phyloP scores from a whole-genome alignment of 768 basidiomycete genomes.

The Tulasnella sp. region DNA sequence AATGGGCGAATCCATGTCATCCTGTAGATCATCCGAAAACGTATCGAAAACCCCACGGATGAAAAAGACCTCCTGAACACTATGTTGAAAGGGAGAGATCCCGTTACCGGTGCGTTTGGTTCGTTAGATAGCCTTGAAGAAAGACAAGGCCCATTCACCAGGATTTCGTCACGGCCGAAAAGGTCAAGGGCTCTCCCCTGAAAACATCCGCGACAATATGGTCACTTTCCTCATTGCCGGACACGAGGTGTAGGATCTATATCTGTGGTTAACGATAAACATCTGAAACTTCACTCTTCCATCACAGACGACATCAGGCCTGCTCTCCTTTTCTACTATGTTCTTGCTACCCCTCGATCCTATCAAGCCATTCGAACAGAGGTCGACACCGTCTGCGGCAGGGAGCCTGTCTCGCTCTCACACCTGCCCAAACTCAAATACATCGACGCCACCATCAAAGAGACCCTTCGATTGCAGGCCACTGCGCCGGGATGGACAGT shows the following conservation, averaged over 20 bases:
- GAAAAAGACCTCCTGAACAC: constrained; percentile 37
- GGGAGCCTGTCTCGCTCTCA: constrained; percentile 29
- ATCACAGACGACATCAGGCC: too few species aligned
- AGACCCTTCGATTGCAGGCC: constrained; percentile 32
- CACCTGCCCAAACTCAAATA: constrained; percentile 39
- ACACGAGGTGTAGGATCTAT: constrained; percentile 29
- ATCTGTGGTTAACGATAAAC: constrained; percentile 11
- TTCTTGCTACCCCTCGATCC: constrained; percentile 36
- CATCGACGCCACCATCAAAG: constrained; percentile 30
- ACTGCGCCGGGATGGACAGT: constrained; percentile 32
- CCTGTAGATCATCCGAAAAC: constrained; percentile 31
- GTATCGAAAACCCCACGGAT: constrained; percentile 30
- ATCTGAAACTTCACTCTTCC: too few species aligned
- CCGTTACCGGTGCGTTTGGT: constrained; percentile 31
- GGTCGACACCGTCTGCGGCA: constrained; percentile 37
- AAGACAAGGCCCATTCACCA: constrained; percentile 18
- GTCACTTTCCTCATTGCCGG: constrained; percentile 43
- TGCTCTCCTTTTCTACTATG: constrained; percentile 33
- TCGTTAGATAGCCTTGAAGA: not conserved
- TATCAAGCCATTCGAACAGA: constrained; percentile 39
- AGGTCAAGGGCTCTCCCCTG: constrained; percentile 28
- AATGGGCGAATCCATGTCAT: too few species aligned
- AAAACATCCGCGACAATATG: constrained; percentile 37
- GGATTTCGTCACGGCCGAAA: too few species aligned
- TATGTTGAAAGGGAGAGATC: constrained; percentile 39